Percentiles rank a stretch among this genome's conserved stretches.
Conservation (phyloP, 1,139 yeast species). For the Hyphopichia fennica region DNA sequence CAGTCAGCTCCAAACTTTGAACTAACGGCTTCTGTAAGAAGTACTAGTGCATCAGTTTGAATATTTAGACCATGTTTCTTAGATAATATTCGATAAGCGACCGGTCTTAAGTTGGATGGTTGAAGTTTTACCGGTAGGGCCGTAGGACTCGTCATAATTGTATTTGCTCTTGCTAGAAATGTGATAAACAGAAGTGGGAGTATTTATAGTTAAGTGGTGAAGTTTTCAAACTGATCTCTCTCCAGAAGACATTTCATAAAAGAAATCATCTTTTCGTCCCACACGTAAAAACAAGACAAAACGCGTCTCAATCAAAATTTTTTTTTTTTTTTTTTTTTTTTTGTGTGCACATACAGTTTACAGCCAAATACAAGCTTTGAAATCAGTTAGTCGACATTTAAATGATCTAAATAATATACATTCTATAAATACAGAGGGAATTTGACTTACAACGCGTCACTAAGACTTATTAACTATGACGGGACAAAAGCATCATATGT, state of each 20-base stretch:
- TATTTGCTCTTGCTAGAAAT: too few relatives aligned
- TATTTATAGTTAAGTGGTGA: too few relatives aligned
- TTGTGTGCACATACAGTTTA: too few relatives aligned
- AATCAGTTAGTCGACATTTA: too few relatives aligned
- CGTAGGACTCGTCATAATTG: constrained; percentile 4
- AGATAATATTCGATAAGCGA: constrained; percentile 85
- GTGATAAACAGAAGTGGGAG: too few relatives aligned
- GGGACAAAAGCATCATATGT: neutral
- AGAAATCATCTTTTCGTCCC: neutral
- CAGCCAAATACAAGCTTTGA: too few relatives aligned
- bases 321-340: neutral
- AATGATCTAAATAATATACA: too few relatives aligned
- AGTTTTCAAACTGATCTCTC: too few relatives aligned
- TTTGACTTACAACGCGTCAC: too few relatives aligned
- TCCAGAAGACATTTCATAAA: too few relatives aligned
- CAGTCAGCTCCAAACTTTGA: constrained; percentile 80
- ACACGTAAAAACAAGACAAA: neutral
- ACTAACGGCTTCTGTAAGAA: constrained; percentile 73
- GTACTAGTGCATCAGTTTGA: constrained; percentile 78
- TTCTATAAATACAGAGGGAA: too few relatives aligned
- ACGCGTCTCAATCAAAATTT: neutral
- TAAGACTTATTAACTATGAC: too few relatives aligned
- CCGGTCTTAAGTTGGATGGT: constrained; percentile 82
- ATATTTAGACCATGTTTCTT: constrained; percentile 91
- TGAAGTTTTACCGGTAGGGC: constrained; percentile 70